Evolutionary conservation across 73 alveolate species (phyloP).

Genomic region (Paramecium pentaurelia): DNA sequence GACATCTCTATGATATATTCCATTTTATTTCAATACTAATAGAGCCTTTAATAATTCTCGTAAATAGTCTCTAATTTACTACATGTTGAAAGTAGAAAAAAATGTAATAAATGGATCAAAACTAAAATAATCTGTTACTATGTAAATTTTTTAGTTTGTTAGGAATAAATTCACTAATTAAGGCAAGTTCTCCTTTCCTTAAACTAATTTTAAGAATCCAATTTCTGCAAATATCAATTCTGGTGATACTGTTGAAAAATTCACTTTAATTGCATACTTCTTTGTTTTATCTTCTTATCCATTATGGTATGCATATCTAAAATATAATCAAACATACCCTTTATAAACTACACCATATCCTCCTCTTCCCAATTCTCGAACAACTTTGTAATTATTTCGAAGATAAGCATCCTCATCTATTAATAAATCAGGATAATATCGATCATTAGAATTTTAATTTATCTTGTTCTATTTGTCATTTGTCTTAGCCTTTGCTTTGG

Average conservation of each 20-base stretch:
- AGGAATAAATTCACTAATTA: constrained; percentile 35
- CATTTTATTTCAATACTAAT: constrained; percentile 72
- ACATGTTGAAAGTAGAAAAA: constrained; percentile 61
- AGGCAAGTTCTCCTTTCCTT: constrained; percentile 44
- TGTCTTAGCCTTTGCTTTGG: not conserved
- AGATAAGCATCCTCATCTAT: constrained; percentile 21
- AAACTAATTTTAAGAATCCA: constrained; percentile 18
- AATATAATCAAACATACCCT: not conserved
- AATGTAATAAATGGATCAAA: constrained; percentile 54
- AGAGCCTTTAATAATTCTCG: constrained; percentile 76
- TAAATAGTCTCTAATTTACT: constrained; percentile 75
- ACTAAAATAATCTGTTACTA: constrained; percentile 42
- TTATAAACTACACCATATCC: constrained; percentile 58
- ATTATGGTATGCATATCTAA: not conserved
- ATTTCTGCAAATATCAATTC: constrained; percentile 49
- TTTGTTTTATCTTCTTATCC: constrained; percentile 14
- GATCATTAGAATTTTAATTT: not conserved
- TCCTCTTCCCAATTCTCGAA: constrained; percentile 51
- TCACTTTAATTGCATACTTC: constrained; percentile 52
- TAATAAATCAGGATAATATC: not conserved
- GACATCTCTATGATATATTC: constrained; percentile 92
- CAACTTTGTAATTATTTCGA: not conserved
- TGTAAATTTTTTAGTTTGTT: constrained; percentile 14
- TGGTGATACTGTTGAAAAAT: constrained; percentile 50
- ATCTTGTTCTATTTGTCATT: not conserved